phyloP scores from a whole-genome alignment of 768 basidiomycete genomes.

The Tylopilus balloui region DNA sequence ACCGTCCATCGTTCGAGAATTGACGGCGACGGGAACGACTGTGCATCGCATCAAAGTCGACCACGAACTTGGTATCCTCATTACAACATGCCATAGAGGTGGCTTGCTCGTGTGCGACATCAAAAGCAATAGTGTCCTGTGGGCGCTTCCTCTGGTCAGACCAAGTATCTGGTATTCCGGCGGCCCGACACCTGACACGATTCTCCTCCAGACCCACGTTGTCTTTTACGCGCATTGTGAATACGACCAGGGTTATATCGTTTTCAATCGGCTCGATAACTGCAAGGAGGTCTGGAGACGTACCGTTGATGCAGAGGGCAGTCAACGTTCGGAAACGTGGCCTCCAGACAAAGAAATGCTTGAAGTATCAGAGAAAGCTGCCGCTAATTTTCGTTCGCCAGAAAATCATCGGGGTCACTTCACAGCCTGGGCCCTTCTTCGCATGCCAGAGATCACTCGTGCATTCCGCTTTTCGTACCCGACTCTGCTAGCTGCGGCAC shows the following conservation, averaged over 20 bases:
- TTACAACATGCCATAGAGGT: conserved; percentile 52
- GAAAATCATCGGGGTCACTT: conserved; percentile 46
- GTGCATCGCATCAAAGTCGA: conserved; percentile 80
- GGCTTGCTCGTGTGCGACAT: conserved; percentile 60
- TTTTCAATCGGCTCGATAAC: conserved; percentile 58
- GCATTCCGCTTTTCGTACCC: conserved; percentile 72
- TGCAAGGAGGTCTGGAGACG: conserved; percentile 71
- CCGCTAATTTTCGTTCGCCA: conserved; percentile 7
- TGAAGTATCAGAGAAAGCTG: conserved; percentile 20
- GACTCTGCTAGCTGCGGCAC: conserved; percentile 49
- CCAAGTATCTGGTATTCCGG: conserved; percentile 12
- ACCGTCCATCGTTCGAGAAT: conserved; percentile 36
- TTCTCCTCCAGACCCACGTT: conserved; percentile 8
- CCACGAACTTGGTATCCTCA: conserved; percentile 51
- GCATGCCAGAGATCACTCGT: conserved; percentile 37
- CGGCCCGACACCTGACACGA: background rate
- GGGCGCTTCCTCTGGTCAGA: conserved; percentile 54
- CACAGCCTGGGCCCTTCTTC: conserved; percentile 55
- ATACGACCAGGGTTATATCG: conserved; percentile 57
- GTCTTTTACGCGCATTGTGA: conserved; percentile 59
- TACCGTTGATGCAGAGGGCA: conserved; percentile 31
- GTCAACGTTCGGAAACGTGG: conserved; percentile 21
- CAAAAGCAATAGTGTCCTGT: conserved; percentile 45
- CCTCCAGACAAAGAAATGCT: conserved; percentile 33
- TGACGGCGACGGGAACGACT: conserved; percentile 31